These are phyloP conservation scores for Cladorrhinum samala DNA, from an alignment of 495 filamentous ascomycete genomes.

Conservation along the genomic window DNA sequence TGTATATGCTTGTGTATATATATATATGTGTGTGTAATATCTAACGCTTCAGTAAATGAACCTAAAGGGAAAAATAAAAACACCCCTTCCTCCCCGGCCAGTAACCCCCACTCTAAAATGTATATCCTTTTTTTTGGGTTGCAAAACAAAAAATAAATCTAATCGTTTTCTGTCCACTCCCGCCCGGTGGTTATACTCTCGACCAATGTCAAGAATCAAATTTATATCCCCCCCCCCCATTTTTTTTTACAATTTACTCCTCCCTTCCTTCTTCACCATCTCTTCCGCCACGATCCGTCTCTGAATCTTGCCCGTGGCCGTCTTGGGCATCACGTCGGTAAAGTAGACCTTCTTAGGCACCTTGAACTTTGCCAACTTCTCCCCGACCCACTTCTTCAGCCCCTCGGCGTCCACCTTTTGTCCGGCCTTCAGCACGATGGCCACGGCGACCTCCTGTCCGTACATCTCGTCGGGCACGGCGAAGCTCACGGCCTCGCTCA, in stretches of 20 bases:
- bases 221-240: too few relatives aligned
- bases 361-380: slow-evolving; percentile 73
- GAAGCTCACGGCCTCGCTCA: slow-evolving; percentile 75
- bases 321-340: slow-evolving; percentile 77
- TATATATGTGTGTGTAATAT: too few relatives aligned
- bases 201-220: too few relatives aligned
- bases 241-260: slow-evolving; percentile 33
- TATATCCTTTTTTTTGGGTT: too few relatives aligned
- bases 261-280: slow-evolving; percentile 56
- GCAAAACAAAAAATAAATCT: too few relatives aligned
- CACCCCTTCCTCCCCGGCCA: too few relatives aligned
- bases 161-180: too few relatives aligned
- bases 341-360: slow-evolving; percentile 80
- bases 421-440: slow-evolving; percentile 65
- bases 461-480: slow-evolving; percentile 70
- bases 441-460: slow-evolving; percentile 74
- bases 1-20: too few relatives aligned
- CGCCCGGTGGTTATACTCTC: too few relatives aligned
- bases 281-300: slow-evolving; percentile 71
- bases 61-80: too few relatives aligned
- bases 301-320: slow-evolving; percentile 85
- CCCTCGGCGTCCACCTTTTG: slow-evolving; percentile 47
- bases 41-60: too few relatives aligned
- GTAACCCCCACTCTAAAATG: too few relatives aligned
- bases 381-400: slow-evolving; percentile 58